phyloP scores from a whole-genome alignment of 441 rosid species.

The Syzygium syzygioides region DNA sequence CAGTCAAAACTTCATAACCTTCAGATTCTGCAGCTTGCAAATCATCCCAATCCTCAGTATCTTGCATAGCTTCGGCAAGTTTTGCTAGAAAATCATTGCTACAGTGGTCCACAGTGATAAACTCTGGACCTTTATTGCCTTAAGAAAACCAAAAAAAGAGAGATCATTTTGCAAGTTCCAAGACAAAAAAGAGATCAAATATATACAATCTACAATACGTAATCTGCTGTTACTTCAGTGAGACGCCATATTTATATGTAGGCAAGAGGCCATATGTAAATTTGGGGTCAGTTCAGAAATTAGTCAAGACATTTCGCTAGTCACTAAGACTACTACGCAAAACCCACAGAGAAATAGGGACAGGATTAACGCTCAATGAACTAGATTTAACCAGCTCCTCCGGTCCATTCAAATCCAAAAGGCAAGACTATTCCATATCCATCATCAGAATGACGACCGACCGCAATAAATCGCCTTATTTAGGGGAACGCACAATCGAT shows the following conservation, averaged over 20 bases:
- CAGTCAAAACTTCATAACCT: slow-evolving; percentile 61
- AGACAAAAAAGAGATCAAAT: too few relatives aligned
- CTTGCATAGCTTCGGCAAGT: slow-evolving; percentile 67
- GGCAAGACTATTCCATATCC: neutral
- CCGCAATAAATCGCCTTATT: neutral
- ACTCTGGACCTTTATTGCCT: slow-evolving; percentile 86
- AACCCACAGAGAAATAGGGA: neutral
- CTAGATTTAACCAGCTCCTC: neutral
- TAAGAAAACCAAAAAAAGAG: neutral
- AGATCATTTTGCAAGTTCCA: too few relatives aligned
- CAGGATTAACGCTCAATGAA: neutral
- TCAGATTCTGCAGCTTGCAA: slow-evolving; percentile 49
- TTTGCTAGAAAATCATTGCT: slow-evolving; percentile 41
- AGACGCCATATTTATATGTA: neutral
- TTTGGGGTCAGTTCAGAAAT: neutral
- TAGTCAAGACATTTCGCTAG: neutral
- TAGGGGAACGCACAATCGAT: neutral
- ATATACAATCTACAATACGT: too few relatives aligned
- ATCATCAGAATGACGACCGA: neutral
- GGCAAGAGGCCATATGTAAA: neutral
- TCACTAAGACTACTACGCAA: neutral
- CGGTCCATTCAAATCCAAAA: neutral
- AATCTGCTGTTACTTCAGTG: too few relatives aligned
- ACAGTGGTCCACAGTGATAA: slow-evolving; percentile 71
- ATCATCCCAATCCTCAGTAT: too few relatives aligned